Conservation (phyloP, 768 basidiomycete species). For the Clavaria fumosa region DNA sequence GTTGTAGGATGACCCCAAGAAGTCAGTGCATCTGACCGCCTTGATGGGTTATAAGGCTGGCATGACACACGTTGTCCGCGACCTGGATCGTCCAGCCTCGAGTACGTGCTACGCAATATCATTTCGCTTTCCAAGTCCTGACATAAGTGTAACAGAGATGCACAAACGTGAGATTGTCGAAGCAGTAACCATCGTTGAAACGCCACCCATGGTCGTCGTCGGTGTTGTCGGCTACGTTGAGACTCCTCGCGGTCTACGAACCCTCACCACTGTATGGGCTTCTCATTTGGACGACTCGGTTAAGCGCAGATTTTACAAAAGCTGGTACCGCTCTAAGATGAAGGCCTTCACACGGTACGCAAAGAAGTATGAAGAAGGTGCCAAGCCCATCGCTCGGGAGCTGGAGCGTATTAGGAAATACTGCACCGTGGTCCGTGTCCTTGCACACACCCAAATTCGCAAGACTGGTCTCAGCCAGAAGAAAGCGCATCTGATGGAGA, state of each 20-base stretch:
- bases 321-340: slow-evolving; percentile 99
- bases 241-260: slow-evolving; percentile 96
- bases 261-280: slow-evolving; percentile 97
- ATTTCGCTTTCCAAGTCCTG: not conserved
- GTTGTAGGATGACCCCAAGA: slow-evolving; percentile 92
- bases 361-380: slow-evolving; percentile 94
- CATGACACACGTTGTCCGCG: slow-evolving; percentile 98
- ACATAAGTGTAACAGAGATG: slow-evolving; percentile 55
- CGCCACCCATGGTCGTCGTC: slow-evolving; percentile 90
- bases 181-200: slow-evolving; percentile 91
- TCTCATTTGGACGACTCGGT: slow-evolving; percentile 95
- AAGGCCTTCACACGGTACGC: slow-evolving; percentile 99
- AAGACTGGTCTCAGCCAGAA: slow-evolving; percentile 97
- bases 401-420: slow-evolving; percentile 99
- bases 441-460: slow-evolving; percentile 97
- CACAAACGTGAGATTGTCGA: slow-evolving; percentile 99
- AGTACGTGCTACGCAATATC: slow-evolving; percentile 42
- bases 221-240: slow-evolving; percentile 99
- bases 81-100: slow-evolving; percentile 97
- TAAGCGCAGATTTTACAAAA: slow-evolving; percentile 99
- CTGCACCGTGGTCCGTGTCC: slow-evolving; percentile 98
- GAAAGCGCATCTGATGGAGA: slow-evolving; percentile 99
- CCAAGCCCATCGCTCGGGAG: slow-evolving; percentile 85
- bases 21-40: slow-evolving; percentile 96
- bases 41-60: slow-evolving; percentile 99